Evolutionary conservation across 1,284 basidiomycete genomes (phyloP).

Genomic region (Chalciporus sp.): DNA sequence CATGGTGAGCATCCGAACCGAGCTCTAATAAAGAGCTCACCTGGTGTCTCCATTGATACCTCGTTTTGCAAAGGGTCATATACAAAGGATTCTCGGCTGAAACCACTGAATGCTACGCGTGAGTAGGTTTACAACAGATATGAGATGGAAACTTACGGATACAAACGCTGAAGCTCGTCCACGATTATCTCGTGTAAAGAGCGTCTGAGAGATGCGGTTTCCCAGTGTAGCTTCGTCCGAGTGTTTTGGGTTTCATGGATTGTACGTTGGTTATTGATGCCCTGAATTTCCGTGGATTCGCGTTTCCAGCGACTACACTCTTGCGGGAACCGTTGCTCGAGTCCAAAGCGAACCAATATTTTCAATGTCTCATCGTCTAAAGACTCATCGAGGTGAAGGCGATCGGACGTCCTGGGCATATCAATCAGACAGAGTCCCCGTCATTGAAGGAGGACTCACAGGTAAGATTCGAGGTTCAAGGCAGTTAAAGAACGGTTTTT

Average conservation of each 20-base stretch:
- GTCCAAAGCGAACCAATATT: constrained; percentile 34
- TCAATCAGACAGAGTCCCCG: not conserved
- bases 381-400: constrained; percentile 29
- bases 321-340: constrained; percentile 30
- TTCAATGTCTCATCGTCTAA: constrained; percentile 32
- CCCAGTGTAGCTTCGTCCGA: constrained; percentile 2
- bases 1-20: not conserved
- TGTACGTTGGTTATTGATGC: not conserved
- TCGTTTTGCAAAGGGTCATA: not conserved
- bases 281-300: constrained; percentile 2
- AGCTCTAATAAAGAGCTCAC: constrained; percentile 7
- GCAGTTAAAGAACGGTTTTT: not conserved
- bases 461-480: constrained; percentile 15
- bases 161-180: constrained; percentile 20
- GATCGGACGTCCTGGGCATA: constrained; percentile 24
- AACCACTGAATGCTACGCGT: constrained; percentile 10
- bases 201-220: constrained; percentile 6
- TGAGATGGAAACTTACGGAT: constrained; percentile 26
- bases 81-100: constrained; percentile 16
- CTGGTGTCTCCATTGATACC: not conserved
- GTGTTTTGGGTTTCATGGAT: not conserved
- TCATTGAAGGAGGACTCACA: constrained; percentile 17
- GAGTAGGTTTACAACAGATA: not conserved
- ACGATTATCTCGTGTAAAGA: constrained; percentile 27
- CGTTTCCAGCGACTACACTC: constrained; percentile 28